Conservation (phyloP, 1,284 basidiomycete genomes). For the Mycena citricolor region DNA sequence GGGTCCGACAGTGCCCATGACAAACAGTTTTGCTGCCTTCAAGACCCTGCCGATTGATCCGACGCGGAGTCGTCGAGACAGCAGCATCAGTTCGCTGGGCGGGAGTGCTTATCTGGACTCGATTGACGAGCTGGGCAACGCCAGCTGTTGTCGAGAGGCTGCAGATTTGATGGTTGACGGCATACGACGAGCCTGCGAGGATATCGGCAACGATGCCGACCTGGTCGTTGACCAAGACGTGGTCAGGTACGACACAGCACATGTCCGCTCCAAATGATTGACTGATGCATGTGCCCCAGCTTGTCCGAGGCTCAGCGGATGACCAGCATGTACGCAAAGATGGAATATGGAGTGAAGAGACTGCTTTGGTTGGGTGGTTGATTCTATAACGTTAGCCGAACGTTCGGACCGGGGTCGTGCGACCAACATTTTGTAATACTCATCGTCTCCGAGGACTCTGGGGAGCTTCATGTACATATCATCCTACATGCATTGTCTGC, state of each 20-base stretch:
- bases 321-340: conserved; percentile 83
- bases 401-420: no score
- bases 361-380: conserved; percentile 83
- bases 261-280: no score
- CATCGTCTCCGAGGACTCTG: no score
- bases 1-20: conserved; percentile 16
- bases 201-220: conserved; percentile 48
- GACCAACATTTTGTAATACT: no score
- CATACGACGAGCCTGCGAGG: conserved; percentile 67
- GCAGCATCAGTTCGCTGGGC: conserved; percentile 42
- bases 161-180: conserved; percentile 73
- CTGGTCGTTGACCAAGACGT: conserved; percentile 74
- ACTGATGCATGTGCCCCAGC: conserved; percentile 43
- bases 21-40: conserved; percentile 61
- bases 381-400: no score
- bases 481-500: no score
- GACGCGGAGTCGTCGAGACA: conserved; percentile 51
- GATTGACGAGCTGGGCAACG: conserved; percentile 60
- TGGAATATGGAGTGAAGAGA: conserved; percentile 89
- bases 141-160: conserved; percentile 73
- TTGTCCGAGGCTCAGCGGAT: conserved; percentile 77
- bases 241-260: conserved; percentile 59
- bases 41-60: conserved; percentile 74
- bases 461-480: no score
- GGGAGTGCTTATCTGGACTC: conserved; percentile 49